phyloP scores from a whole-genome alignment of 371 early-diverging fungal species.

The Mucor indicus region DNA sequence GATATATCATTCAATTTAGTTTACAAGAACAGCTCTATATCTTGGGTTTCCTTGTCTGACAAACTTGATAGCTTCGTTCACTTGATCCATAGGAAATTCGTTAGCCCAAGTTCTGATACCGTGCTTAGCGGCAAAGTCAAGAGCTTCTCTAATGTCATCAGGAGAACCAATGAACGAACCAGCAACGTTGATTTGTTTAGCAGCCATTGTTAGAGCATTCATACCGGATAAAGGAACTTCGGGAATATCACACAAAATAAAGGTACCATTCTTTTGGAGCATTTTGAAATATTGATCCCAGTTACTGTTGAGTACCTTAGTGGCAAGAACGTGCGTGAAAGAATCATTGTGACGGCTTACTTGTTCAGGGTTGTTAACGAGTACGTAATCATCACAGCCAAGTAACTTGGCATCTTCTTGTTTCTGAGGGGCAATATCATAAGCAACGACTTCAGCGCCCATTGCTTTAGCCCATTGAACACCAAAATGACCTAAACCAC shows the following conservation, averaged over 20 bases:
- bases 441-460: slow-evolving; percentile 69
- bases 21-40: slow-evolving; percentile 22
- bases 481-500: slow-evolving; percentile 75
- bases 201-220: slow-evolving; percentile 21
- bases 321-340: slow-evolving; percentile 31
- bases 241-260: slow-evolving; percentile 63
- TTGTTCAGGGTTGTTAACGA: slow-evolving; percentile 10
- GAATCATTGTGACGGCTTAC: slow-evolving; percentile 9
- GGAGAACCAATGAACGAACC: slow-evolving; percentile 69
- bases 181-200: slow-evolving; percentile 45
- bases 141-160: slow-evolving; percentile 45
- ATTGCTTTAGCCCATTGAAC: slow-evolving; percentile 52
- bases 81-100: slow-evolving; percentile 44
- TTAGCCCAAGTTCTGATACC: slow-evolving; percentile 63
- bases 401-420: slow-evolving; percentile 60
- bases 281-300: slow-evolving; percentile 32
- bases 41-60: slow-evolving; percentile 19
- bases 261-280: slow-evolving; percentile 29
- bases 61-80: slow-evolving; percentile 24
- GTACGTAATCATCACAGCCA: slow-evolving; percentile 60
- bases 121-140: slow-evolving; percentile 64
- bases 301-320: slow-evolving; percentile 40
- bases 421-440: slow-evolving; percentile 63
- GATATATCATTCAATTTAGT: too few species aligned
- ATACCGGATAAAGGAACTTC: slow-evolving; percentile 43